Evolutionary conservation across 2,329 filamentous ascomycete genomes (phyloP).

Genomic region (Colletotrichum tofieldiae): DNA sequence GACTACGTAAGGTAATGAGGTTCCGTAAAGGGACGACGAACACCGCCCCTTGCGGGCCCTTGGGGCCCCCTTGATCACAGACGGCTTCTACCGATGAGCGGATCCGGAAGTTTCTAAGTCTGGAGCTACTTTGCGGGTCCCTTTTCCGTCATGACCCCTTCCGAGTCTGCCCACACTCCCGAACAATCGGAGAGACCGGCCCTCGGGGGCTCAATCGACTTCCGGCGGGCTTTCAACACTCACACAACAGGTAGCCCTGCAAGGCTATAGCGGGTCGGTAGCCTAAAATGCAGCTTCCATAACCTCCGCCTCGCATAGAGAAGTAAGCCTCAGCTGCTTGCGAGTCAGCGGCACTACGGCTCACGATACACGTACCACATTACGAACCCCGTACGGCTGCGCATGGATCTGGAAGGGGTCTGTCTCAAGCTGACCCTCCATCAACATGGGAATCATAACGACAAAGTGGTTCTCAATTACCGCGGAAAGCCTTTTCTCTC

Average conservation of each 20-base stretch:
- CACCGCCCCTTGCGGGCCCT: background rate
- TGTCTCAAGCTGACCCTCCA: conserved; percentile 9
- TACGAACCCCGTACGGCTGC: conserved; percentile 22
- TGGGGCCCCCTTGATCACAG: background rate
- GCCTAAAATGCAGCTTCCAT: background rate
- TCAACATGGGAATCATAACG: conserved; percentile 15
- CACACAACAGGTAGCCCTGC: background rate
- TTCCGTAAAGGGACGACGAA: conserved; percentile 19
- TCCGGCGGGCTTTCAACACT: background rate
- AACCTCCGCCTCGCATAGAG: conserved; percentile 2
- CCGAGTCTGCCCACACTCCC: conserved; percentile 17
- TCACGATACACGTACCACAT: conserved; percentile 25
- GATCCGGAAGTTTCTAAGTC: conserved; percentile 24
- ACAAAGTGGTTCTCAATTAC: conserved; percentile 5
- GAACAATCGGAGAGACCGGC: conserved; percentile 19
- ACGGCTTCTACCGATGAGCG: conserved; percentile 7
- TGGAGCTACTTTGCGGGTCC: background rate
- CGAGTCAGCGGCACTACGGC: conserved; percentile 25
- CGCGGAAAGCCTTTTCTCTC: background rate
- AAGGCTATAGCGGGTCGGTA: conserved; percentile 11
- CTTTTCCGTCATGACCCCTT: background rate
- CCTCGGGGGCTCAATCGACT: background rate
- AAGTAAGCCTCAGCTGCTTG: conserved; percentile 15
- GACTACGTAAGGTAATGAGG: conserved; percentile 27
- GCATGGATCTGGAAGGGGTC: conserved; percentile 17